Base-by-base conservation (phyloP, 306 rosid genomes). In the Glycine tomentella region DNA sequence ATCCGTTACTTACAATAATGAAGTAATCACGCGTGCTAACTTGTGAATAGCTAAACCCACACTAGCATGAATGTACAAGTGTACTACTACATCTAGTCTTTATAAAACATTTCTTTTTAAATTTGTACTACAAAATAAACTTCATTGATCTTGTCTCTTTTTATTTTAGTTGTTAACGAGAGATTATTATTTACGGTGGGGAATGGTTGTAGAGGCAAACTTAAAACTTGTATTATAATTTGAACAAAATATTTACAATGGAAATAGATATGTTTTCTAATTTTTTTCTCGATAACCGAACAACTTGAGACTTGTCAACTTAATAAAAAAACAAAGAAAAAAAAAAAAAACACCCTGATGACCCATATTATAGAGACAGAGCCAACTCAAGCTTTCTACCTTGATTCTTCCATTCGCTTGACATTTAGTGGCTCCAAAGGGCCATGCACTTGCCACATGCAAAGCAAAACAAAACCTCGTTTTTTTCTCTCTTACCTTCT, bases 231-330 rank as follows among this genome's bases (percentile, higher is more conserved):
- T 58, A 73, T 69, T 81, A 20, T 20, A 67, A 84, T 46, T 73
- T 58, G 63, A 80, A 15, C 83, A 74, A 13, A 25, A 45, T 84
- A 84, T 76, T 63, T 76, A 84, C 89, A 84, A 76, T 1, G 53
- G 61, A 67, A 50, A 42, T 9, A 13, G 51, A 80, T 69, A 33
- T 25, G 17, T 69, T 38, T 4, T 72, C 56, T 52, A 2, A 59
- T 75, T 12, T 59, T 59, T 49, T 49, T 25, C 1, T 25, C 31
- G 10, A 71, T 66, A 55, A 76, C 36, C 49, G 7, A 71, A 25
- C 31, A 25, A 25, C 31, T 25, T 78, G 57, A 59, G 33, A 76
- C 82, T 78, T 1, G 53, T 45, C 42, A 84, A 74, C 76, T 9
- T 48, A 83, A 46, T 74, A 73, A 42, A 42, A 56, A 8, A 11